A percentile compares a stretch with the other conserved stretches of the same genome.
phyloP scores from a whole-genome alignment of 192 early-diverging fungal genomes.

The Ambispora gerdemannii region DNA sequence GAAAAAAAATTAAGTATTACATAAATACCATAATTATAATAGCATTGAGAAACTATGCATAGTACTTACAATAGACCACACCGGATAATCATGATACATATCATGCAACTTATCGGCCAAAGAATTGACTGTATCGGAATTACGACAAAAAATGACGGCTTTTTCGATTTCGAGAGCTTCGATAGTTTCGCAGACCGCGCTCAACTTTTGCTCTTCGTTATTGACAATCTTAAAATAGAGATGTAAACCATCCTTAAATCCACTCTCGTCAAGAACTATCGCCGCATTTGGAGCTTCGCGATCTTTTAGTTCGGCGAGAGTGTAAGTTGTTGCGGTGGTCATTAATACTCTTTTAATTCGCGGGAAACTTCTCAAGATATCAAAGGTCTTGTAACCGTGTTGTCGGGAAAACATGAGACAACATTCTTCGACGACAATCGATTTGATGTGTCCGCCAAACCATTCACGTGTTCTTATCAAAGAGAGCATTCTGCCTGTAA shows the following conservation, averaged over 20 bases:
- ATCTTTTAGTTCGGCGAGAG: slow-evolving; percentile 22
- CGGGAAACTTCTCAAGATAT: slow-evolving; percentile 1
- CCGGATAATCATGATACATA: not conserved
- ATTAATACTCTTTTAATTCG: slow-evolving; percentile 15
- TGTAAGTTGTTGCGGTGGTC: slow-evolving; percentile 26
- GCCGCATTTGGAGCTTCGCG: not conserved
- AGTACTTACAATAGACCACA: not conserved
- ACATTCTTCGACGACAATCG: slow-evolving; percentile 22
- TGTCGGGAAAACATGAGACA: slow-evolving; percentile 24
- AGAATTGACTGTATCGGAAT: slow-evolving; percentile 18
- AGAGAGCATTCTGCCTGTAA: not conserved
- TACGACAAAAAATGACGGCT: slow-evolving; percentile 18
- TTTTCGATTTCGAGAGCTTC: slow-evolving; percentile 6
- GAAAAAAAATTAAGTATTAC: not conserved
- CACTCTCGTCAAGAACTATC: not conserved
- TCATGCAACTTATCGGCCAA: slow-evolving; percentile 9
- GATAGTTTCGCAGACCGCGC: slow-evolving; percentile 10
- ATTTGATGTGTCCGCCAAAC: not conserved
- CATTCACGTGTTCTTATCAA: not conserved
- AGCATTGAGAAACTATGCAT: too few relatives aligned
- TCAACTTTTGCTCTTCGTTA: slow-evolving; percentile 22
- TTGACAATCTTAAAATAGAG: slow-evolving; percentile 21
- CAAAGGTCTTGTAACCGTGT: slow-evolving; percentile 11
- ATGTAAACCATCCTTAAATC: slow-evolving; percentile 15
- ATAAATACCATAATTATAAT: too few relatives aligned